Evolutionary conservation across 805 yeast species (phyloP).

Genomic region (Yamadazyma ubonensis): DNA sequence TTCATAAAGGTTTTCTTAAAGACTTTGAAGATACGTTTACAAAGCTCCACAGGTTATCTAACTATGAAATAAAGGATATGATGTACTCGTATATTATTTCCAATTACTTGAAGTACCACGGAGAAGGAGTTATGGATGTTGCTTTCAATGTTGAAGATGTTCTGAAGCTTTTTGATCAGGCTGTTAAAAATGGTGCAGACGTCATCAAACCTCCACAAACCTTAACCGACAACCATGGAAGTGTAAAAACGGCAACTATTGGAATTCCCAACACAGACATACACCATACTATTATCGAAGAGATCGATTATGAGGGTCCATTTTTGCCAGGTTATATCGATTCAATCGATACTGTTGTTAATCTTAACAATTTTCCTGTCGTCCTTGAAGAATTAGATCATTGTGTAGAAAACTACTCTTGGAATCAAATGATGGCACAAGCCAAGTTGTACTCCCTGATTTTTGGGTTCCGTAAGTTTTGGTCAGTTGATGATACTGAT

Average conservation of each 20-base stretch:
- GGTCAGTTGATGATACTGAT: slow-evolving; percentile 82
- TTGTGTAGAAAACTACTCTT: slow-evolving; percentile 74
- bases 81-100: slow-evolving; percentile 10
- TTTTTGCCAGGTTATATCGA: slow-evolving; percentile 52
- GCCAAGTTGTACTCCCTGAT: slow-evolving; percentile 60
- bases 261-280: slow-evolving; percentile 54
- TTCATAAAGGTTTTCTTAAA: slow-evolving; percentile 9
- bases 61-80: slow-evolving; percentile 5
- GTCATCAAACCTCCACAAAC: slow-evolving; percentile 26
- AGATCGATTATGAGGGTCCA: slow-evolving; percentile 36
- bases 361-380: slow-evolving; percentile 28
- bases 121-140: slow-evolving; percentile 80
- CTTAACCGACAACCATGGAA: slow-evolving; percentile 48
- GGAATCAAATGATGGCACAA: slow-evolving; percentile 61
- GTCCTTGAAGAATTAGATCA: slow-evolving; percentile 59
- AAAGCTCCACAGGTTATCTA: slow-evolving; percentile 1
- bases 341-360: background rate
- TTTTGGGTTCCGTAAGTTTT: slow-evolving; percentile 73
- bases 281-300: slow-evolving; percentile 65
- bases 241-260: slow-evolving; percentile 49
- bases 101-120: slow-evolving; percentile 47
- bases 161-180: slow-evolving; percentile 41
- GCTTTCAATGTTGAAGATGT: slow-evolving; percentile 62
- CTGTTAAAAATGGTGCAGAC: slow-evolving; percentile 54
- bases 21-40: background rate